Evolutionary conservation across 1,284 basidiomycete species (phyloP).

Genomic region (Phellopilus nigrolimitatus): DNA sequence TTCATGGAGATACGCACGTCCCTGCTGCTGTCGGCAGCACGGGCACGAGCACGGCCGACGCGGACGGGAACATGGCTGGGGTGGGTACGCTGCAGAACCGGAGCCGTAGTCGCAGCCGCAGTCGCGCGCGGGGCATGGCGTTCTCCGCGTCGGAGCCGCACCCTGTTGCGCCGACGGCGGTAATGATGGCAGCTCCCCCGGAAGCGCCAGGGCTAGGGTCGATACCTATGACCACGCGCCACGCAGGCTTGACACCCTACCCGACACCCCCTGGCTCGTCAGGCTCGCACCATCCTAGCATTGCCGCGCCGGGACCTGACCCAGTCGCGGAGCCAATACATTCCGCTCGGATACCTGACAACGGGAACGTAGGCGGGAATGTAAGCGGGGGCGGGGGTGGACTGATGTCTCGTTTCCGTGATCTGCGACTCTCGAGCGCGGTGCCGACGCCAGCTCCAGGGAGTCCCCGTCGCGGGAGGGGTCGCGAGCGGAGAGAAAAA

Average conservation of each 20-base stretch:
- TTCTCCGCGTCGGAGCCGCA: conserved; percentile 10
- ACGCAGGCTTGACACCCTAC: conserved; percentile 13
- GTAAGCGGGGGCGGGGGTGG: not conserved
- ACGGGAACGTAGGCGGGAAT: not conserved
- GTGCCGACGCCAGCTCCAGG: not conserved
- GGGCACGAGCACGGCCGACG: not conserved
- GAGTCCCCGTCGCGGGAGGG: conserved; percentile 1
- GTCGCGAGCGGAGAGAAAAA: not conserved
- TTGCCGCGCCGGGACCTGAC: not conserved
- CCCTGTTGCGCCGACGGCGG: conserved; percentile 3
- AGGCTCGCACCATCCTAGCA: not conserved
- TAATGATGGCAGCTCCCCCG: conserved; percentile 2
- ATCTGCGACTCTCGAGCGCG: not conserved
- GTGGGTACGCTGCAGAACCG: conserved; percentile 8
- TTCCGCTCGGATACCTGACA: not conserved
- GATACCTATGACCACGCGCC: not conserved
- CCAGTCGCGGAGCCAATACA: not conserved
- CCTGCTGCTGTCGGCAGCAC: not conserved
- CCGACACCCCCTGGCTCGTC: conserved; percentile 16
- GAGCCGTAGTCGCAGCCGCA: conserved; percentile 1
- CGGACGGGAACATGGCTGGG: conserved; percentile 11
- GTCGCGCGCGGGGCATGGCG: conserved; percentile 14
- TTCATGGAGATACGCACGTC: not conserved
- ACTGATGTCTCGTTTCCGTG: conserved; percentile 8
- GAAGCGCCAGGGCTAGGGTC: too few species aligned